Base-by-base conservation (phyloP, 2,329 filamentous ascomycete genomes). In the Aurifilum marmelostoma region DNA sequence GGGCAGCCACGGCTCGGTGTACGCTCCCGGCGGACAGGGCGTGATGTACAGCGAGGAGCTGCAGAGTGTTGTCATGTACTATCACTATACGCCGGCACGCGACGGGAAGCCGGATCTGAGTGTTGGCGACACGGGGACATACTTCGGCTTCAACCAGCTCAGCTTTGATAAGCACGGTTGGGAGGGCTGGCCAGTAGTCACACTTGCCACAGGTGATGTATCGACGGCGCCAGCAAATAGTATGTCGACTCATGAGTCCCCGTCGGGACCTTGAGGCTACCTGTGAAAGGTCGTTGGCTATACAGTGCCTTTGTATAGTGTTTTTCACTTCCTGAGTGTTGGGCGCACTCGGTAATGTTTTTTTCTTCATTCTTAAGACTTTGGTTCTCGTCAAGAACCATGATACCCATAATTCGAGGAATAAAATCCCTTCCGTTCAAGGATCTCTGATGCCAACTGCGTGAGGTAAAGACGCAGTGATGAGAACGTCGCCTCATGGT, bases 21-120 rank as follows among this genome's bases (percentile, higher is more conserved):
- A 90, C 73, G 88, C 85, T 37, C 88, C 88, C 32, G 88, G 88
- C 71, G 88, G 88, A 61, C 88, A 90, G 73, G 87, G 86, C 60
- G 84, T 89, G 0, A 16, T 66, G 65, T 84, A 85, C 73, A 79
- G 81, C 12, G 87, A 89, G 70, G 74, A 78, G 1, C 77, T 72
- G 0, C 73, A 79, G 12, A 86, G 87, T 1, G 80, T 83, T 21
- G 81, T 89, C 9, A 77, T 90, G 3, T 89, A 89, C 75, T 89
- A 89, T 74, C 86, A 89, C 73, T 89, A 89, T 70, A 79, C 79
- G 76, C 73, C 76, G 2, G 39, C 65, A 2, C 24, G 2, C 12
- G 50, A 39, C 1, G 8, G 58, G 29, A 61, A 1, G 56, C 65
- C 65, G 14, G 21, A 39, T 5, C 9, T 52, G 39, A 37, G 32